phyloP scores from a whole-genome alignment of 2,329 filamentous ascomycete species.

The Coniosporium tulheliwenetii region DNA sequence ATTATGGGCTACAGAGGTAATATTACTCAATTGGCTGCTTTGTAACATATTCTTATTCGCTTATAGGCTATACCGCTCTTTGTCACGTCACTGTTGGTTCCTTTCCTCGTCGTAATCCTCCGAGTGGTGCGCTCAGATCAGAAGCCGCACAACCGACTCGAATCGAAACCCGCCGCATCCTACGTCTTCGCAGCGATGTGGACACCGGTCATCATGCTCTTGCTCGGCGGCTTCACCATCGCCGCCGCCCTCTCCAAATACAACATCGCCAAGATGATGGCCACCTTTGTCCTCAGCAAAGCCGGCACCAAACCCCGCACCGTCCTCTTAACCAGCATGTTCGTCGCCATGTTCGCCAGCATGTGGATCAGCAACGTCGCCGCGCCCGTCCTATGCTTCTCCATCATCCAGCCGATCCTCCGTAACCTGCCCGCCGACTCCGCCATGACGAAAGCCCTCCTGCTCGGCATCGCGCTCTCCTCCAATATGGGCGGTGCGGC shows the following conservation, averaged over 20 bases:
- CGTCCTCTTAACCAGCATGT: constrained; percentile 95
- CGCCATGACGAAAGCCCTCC: constrained; percentile 84
- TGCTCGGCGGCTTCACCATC: constrained; percentile 90
- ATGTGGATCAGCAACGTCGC: constrained; percentile 99
- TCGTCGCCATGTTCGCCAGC: constrained; percentile 90
- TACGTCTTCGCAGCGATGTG: constrained; percentile 95
- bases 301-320: constrained; percentile 80
- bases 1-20: constrained; percentile 88
- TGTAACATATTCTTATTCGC: constrained; percentile 7
- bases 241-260: constrained; percentile 93
- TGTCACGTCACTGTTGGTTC: constrained; percentile 85
- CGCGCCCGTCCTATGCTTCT: constrained; percentile 90
- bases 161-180: constrained; percentile 63
- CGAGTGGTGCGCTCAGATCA: constrained; percentile 68
- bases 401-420: constrained; percentile 92
- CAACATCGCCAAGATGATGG: constrained; percentile 93
- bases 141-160: constrained; percentile 52
- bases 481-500: constrained; percentile 95
- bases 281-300: constrained; percentile 90
- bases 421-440: constrained; percentile 84
- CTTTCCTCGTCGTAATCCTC: constrained; percentile 80
- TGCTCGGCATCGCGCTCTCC: constrained; percentile 85
- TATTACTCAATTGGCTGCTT: neutral
- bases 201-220: constrained; percentile 97
- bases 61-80: constrained; percentile 84